Conservation (phyloP, 495 filamentous ascomycete genomes). For the Penicillium psychrofluorescens region DNA sequence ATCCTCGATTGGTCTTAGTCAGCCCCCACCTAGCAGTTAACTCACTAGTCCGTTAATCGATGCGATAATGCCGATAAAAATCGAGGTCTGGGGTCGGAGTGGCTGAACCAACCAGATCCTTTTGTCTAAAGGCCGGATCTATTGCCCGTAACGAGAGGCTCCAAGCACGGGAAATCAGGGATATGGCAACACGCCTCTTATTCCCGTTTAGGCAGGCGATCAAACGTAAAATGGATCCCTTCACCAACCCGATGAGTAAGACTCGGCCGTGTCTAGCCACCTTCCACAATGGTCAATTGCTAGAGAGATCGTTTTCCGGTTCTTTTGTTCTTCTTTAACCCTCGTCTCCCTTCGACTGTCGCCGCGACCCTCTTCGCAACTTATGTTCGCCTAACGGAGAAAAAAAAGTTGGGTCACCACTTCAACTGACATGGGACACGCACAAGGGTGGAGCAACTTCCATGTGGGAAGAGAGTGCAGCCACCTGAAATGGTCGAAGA, state of each 20-base stretch:
- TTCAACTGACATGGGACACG: slow-evolving; percentile 17
- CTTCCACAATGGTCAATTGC: slow-evolving; percentile 21
- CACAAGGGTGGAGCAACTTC: slow-evolving; percentile 19
- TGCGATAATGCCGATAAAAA: too few species aligned
- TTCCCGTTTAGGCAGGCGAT: slow-evolving; percentile 20
- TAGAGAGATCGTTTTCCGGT: slow-evolving; percentile 6
- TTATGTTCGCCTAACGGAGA: too few species aligned
- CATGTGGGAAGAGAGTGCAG: slow-evolving; percentile 33
- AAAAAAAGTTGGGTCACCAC: slow-evolving; percentile 9
- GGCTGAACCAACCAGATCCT: too few species aligned
- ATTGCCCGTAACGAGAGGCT: slow-evolving; percentile 5
- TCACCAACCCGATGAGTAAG: slow-evolving; percentile 5
- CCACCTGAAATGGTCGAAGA: slow-evolving; percentile 43
- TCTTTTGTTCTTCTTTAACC: not conserved
- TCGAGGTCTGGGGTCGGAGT: too few species aligned
- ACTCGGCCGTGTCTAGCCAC: slow-evolving; percentile 16
- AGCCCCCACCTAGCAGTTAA: too few species aligned
- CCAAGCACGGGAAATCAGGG: slow-evolving; percentile 7
- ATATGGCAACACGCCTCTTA: slow-evolving; percentile 1
- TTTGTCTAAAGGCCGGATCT: too few species aligned
- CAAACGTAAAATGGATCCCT: not conserved
- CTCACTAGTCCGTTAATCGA: too few species aligned
- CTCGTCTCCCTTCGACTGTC: not conserved
- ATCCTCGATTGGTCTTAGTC: too few species aligned
- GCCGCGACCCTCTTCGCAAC: not conserved